A percentile compares a stretch with the other conserved stretches of the same genome.
Evolutionary conservation across 2,329 filamentous ascomycete genomes (phyloP).

Genomic region (Colletotrichum filicis): DNA sequence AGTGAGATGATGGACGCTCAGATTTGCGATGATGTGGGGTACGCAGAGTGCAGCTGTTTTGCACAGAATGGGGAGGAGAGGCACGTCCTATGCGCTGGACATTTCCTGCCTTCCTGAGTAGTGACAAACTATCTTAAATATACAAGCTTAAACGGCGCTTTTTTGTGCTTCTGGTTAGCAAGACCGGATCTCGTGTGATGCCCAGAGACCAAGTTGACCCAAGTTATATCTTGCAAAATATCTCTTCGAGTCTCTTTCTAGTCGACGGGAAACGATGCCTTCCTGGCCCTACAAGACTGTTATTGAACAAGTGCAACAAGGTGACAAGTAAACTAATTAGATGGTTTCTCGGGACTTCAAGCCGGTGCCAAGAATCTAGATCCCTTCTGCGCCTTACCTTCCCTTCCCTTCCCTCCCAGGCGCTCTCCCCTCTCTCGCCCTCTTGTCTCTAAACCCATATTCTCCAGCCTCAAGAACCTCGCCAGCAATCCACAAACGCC

Average conservation of each 20-base stretch:
- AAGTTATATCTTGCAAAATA: not conserved
- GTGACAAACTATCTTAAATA: not conserved
- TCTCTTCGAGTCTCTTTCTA: not conserved
- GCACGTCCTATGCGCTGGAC: too few relatives aligned
- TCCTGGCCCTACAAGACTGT: not conserved
- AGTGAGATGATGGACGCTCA: not conserved
- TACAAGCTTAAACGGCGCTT: not conserved
- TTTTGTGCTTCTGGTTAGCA: not conserved
- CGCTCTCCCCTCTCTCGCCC: not conserved
- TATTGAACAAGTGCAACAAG: not conserved
- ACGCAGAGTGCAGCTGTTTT: not conserved
- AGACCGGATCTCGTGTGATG: not conserved
- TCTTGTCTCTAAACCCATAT: not conserved
- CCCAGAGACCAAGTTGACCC: not conserved
- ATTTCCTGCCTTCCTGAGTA: not conserved
- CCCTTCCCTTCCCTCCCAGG: not conserved
- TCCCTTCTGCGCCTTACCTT: not conserved
- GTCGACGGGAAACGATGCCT: not conserved
- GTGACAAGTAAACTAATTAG: not conserved
- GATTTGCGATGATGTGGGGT: not conserved
- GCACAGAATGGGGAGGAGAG: not conserved
- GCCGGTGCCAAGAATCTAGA: not conserved
- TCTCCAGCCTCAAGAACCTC: not conserved
- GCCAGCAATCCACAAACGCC: not conserved
- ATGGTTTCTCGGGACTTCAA: not conserved